These are phyloP conservation scores for Pisolithus sp. DNA, from an alignment of 768 basidiomycete genomes.

Conservation along the genomic window DNA sequence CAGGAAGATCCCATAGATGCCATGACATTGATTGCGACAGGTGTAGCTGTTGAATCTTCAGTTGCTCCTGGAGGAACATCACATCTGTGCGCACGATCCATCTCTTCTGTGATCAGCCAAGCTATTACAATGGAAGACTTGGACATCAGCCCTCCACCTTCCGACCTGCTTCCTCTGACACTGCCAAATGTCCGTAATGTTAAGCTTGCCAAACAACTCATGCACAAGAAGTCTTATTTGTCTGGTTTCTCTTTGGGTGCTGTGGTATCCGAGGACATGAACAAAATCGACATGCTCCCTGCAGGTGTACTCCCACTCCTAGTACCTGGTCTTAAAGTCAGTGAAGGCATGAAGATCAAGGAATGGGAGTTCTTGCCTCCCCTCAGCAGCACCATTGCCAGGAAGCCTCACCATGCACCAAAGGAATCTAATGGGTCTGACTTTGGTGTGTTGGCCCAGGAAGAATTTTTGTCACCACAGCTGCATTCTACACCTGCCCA, in stretches of 20 bases:
- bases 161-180: conserved; percentile 66
- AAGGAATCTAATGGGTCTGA: conserved; percentile 13
- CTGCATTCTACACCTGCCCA: conserved; percentile 58
- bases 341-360: conserved; percentile 50
- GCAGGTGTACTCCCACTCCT: conserved; percentile 63
- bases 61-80: conserved; percentile 19
- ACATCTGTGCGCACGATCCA: conserved; percentile 60
- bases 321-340: conserved; percentile 57
- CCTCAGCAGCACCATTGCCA: conserved; percentile 27
- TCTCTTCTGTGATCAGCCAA: conserved; percentile 42
- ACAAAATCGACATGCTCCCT: conserved; percentile 66
- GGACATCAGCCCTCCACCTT: too few species aligned
- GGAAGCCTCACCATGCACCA: conserved; percentile 22
- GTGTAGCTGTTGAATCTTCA: conserved; percentile 22
- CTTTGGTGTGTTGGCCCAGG: conserved; percentile 23
- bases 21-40: conserved; percentile 28
- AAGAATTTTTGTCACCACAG: conserved; percentile 50
- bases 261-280: conserved; percentile 51
- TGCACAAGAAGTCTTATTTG: conserved; percentile 62
- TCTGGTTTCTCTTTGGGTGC: too few species aligned
- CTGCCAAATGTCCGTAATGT: conserved; percentile 58
- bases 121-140: conserved; percentile 30
- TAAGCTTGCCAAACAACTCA: conserved; percentile 42
- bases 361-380: conserved; percentile 36
- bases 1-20: conserved; percentile 1